phyloP scores from a whole-genome alignment of 441 rosid species.

The Biscutella laevigata region DNA sequence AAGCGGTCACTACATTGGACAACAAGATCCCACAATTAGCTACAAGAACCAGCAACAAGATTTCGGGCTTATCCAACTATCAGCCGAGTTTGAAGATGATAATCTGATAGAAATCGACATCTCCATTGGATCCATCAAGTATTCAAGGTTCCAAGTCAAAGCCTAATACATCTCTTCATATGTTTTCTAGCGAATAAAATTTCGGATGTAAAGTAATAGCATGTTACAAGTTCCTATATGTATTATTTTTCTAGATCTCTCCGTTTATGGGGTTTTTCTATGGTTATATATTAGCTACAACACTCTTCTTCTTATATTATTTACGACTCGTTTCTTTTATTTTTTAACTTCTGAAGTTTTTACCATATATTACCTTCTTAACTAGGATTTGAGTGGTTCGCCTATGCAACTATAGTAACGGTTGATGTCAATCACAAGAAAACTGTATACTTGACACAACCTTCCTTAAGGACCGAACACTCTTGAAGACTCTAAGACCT shows the following conservation, averaged over 20 bases:
- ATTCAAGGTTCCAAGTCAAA: slow-evolving; percentile 63
- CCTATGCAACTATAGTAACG: no score
- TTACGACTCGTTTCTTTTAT: no score
- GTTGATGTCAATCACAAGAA: no score
- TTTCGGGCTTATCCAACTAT: slow-evolving; percentile 42
- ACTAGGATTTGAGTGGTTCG: no score
- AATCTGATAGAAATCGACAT: slow-evolving; percentile 88
- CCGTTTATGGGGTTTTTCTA: slow-evolving; percentile 7
- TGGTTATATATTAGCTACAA: slow-evolving; percentile 6
- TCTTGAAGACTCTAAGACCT: no score
- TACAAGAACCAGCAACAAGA: slow-evolving; percentile 27
- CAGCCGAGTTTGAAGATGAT: slow-evolving; percentile 66
- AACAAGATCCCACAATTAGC: not conserved
- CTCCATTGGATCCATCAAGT: slow-evolving; percentile 76
- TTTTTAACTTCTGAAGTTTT: no score
- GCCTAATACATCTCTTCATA: slow-evolving; percentile 25
- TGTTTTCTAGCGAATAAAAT: not conserved
- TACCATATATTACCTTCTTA: no score
- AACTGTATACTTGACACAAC: no score
- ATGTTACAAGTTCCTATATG: slow-evolving; percentile 3
- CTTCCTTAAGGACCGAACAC: no score
- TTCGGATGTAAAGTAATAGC: slow-evolving; percentile 7
- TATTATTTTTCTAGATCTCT: not conserved
- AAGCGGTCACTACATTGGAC: slow-evolving; percentile 44
- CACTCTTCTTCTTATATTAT: not conserved